Conservation (phyloP, 2,329 filamentous ascomycete species). For the Sporothrix pallida region DNA sequence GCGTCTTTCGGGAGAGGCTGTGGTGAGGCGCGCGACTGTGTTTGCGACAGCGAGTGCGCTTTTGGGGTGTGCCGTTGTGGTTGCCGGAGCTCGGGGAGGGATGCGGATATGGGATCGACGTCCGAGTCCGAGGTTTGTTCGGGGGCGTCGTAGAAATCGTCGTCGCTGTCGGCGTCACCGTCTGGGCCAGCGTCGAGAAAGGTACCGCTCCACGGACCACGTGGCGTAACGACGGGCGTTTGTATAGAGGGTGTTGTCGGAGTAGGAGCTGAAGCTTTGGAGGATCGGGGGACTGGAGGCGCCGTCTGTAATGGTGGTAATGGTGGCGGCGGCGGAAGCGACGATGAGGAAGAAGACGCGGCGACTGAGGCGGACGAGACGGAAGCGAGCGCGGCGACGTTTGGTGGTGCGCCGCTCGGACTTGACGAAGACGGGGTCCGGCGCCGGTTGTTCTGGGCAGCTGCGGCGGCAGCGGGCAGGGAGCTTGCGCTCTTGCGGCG, state of each 20-base stretch:
- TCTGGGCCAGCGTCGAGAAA: conserved; percentile 36
- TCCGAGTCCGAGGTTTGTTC: conserved; percentile 16
- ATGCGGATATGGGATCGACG: not conserved
- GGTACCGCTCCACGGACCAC: conserved; percentile 35
- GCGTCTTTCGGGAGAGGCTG: conserved; percentile 15
- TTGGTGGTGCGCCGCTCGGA: conserved; percentile 15
- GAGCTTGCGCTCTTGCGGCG: conserved; percentile 36
- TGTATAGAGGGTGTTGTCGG: conserved; percentile 31
- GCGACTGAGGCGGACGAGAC: conserved; percentile 1
- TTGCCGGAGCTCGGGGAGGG: conserved; percentile 15
- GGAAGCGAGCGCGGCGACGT: not conserved
- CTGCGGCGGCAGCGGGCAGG: conserved; percentile 16
- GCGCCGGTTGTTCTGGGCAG: conserved; percentile 20
- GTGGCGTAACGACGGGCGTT: conserved; percentile 6
- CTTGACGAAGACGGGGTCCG: conserved; percentile 10
- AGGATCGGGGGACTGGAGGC: not conserved
- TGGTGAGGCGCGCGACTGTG: not conserved
- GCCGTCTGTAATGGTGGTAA: not conserved
- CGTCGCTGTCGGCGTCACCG: conserved; percentile 26
- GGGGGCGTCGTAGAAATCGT: conserved; percentile 23
- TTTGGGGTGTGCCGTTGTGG: not conserved
- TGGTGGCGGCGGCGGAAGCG: not conserved
- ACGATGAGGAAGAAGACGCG: not conserved
- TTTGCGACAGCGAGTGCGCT: not conserved
- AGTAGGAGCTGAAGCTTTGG: not conserved